phyloP scores from a whole-genome alignment of 2,329 filamentous ascomycete genomes.

The Fusarium neocosmosporiellum region DNA sequence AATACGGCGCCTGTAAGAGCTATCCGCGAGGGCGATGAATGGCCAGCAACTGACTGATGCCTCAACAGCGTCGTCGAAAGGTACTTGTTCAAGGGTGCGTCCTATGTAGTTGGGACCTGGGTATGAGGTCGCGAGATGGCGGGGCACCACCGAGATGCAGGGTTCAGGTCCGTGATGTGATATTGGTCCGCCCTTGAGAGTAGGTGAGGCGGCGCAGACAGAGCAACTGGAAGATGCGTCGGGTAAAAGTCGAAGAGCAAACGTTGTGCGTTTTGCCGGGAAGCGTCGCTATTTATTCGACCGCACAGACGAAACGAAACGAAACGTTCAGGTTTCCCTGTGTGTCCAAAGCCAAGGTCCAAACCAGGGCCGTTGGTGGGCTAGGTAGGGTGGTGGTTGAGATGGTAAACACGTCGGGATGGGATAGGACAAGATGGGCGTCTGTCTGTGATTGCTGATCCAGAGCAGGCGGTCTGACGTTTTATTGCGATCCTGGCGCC shows the following conservation, averaged over 20 bases:
- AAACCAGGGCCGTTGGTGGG: background rate
- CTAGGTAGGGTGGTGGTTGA: background rate
- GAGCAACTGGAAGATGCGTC: background rate
- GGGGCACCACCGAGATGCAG: constrained; percentile 30
- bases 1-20: background rate
- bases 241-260: background rate
- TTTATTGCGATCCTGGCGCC: constrained; percentile 40
- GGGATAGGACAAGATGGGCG: constrained; percentile 25
- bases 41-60: constrained; percentile 6
- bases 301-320: constrained; percentile 13
- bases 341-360: background rate
- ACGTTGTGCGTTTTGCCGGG: constrained; percentile 5
- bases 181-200: constrained; percentile 19
- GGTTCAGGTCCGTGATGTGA: constrained; percentile 36
- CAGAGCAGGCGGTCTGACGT: constrained; percentile 41
- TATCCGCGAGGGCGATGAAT: background rate
- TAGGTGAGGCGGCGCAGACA: constrained; percentile 23
- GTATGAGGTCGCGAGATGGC: constrained; percentile 9
- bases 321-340: constrained; percentile 6
- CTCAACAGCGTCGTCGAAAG: background rate
- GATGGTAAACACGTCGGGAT: constrained; percentile 19
- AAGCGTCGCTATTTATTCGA: constrained; percentile 25
- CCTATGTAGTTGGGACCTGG: constrained; percentile 15
- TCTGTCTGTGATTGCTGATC: constrained; percentile 17
- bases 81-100: constrained; percentile 6